Evolutionary conservation across 2,329 filamentous ascomycete genomes (phyloP).

Genomic region (Sordariomycetes sp.): DNA sequence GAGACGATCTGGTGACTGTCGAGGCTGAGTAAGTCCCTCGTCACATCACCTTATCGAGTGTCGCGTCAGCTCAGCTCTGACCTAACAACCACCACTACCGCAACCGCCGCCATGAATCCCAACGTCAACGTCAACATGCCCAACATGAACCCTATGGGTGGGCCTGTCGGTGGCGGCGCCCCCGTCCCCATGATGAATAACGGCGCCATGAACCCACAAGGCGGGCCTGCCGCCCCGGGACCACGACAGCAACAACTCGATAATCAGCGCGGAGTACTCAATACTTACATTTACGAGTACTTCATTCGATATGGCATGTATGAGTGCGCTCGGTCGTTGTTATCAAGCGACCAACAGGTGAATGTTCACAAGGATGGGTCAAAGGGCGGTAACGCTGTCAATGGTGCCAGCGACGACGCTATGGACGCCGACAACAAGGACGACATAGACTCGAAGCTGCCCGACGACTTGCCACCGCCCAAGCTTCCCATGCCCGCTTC

Average conservation of each 20-base stretch:
- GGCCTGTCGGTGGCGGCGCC: constrained; percentile 50
- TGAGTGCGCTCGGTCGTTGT: constrained; percentile 70
- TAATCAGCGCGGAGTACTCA: constrained; percentile 50
- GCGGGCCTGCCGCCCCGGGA: constrained; percentile 16
- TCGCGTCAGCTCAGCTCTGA: background rate
- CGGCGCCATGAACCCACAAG: constrained; percentile 28
- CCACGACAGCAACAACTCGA: constrained; percentile 29
- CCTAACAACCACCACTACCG: background rate
- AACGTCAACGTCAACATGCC: constrained; percentile 55
- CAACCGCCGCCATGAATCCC: constrained; percentile 40
- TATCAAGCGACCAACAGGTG: constrained; percentile 56
- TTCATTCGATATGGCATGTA: constrained; percentile 80
- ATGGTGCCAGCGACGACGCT: constrained; percentile 62
- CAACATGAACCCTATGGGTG: constrained; percentile 61
- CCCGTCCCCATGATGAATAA: constrained; percentile 62
- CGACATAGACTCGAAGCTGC: constrained; percentile 62
- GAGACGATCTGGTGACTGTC: background rate
- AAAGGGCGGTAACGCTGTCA: constrained; percentile 57
- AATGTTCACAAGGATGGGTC: constrained; percentile 60
- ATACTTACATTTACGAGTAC: constrained; percentile 88
- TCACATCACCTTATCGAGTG: background rate
- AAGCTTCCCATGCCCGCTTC: constrained; percentile 55
- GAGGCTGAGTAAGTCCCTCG: constrained; percentile 2
- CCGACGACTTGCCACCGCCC: constrained; percentile 70
- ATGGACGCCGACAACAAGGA: constrained; percentile 84